Conservation (phyloP, 129 eudicot genomes). For the Silybum marianum region DNA sequence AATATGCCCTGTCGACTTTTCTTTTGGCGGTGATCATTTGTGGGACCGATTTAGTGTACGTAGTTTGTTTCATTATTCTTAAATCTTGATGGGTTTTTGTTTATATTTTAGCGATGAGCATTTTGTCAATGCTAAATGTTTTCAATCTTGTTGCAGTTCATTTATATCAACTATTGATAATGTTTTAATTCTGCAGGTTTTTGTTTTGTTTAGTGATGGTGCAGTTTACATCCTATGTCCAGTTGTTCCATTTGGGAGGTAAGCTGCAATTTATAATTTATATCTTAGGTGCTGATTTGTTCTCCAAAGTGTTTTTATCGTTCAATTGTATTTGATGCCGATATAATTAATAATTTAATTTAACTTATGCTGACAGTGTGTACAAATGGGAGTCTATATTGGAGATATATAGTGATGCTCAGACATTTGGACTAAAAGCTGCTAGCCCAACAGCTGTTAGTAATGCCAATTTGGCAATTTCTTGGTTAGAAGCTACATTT, state of each 20-base stretch:
- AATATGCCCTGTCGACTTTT: conserved; percentile 87
- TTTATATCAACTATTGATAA: background rate
- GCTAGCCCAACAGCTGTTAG: conserved; percentile 53
- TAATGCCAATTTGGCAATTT: conserved; percentile 76
- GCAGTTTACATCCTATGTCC: conserved; percentile 86
- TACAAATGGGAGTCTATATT: conserved; percentile 80
- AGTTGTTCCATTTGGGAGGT: conserved; percentile 97
- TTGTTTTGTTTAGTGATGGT: conserved; percentile 87
- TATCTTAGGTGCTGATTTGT: background rate
- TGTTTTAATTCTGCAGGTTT: conserved; percentile 59
- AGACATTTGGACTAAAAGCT: conserved; percentile 66
- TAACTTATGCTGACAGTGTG: conserved; percentile 49
- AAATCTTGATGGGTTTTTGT: background rate
- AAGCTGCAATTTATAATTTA: conserved; percentile 1
- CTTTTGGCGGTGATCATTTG: conserved; percentile 91
- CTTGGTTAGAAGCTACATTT: conserved; percentile 98
- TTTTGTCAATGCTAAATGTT: background rate
- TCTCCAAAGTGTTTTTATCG: too few relatives aligned
- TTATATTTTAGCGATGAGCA: background rate
- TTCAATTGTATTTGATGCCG: too few relatives aligned
- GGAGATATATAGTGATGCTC: conserved; percentile 88
- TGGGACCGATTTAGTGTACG: conserved; percentile 97
- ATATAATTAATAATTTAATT: too few relatives aligned
- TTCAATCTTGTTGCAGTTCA: background rate
- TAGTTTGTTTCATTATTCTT: conserved; percentile 7